phyloP scores from a whole-genome alignment of 768 basidiomycete genomes.

The Suillus plorans region DNA sequence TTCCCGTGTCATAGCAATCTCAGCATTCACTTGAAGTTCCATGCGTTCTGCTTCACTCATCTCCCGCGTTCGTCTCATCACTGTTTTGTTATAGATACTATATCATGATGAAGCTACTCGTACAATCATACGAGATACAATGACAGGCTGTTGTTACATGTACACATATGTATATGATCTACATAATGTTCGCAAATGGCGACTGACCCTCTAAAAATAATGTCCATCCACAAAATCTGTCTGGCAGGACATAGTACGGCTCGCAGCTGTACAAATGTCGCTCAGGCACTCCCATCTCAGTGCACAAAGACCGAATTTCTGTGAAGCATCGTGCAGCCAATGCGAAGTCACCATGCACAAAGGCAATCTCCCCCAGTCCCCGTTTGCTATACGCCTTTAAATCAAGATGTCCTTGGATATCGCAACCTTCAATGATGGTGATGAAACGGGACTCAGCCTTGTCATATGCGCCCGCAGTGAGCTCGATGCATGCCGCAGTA shows the following conservation, averaged over 20 bases:
- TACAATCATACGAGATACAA: no score
- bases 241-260: background rate
- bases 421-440: background rate
- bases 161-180: no score
- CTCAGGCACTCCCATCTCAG: background rate
- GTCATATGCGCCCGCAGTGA: background rate
- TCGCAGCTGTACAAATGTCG: background rate
- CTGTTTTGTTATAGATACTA: no score
- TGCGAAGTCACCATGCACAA: background rate
- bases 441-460: background rate
- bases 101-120: no score
- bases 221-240: background rate
- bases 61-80: no score
- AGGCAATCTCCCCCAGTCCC: background rate
- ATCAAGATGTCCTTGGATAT: background rate
- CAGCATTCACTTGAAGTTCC: background rate
- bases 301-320: background rate
- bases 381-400: background rate
- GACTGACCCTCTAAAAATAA: background rate
- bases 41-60: no score
- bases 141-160: no score
- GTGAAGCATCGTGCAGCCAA: background rate
- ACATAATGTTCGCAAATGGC: background rate
- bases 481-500: background rate
- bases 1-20: background rate